A percentile compares a stretch with the other conserved stretches of the same genome.
Conservation (phyloP, 148 eudicot species). For the Amaranthus palmeri region DNA sequence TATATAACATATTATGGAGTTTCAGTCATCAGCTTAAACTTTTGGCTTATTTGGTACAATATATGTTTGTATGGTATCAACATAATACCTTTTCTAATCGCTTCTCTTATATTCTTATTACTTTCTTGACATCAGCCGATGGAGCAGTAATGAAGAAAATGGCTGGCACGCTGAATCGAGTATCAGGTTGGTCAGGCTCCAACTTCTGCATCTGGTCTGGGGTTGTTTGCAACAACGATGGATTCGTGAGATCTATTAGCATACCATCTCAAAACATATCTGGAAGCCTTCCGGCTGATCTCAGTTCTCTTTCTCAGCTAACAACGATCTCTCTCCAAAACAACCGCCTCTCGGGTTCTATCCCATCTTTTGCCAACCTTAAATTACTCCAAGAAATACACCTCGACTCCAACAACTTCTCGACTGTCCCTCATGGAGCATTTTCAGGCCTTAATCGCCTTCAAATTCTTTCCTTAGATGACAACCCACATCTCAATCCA, state of each 20-base stretch:
- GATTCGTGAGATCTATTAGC: constrained; percentile 41
- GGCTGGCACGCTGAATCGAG: constrained; percentile 21
- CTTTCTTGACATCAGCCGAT: not conserved
- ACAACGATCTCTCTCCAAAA: constrained; percentile 37
- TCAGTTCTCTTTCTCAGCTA: constrained; percentile 50
- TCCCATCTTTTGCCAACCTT: constrained; percentile 52
- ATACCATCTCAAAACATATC: constrained; percentile 34
- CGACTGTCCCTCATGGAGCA: constrained; percentile 36
- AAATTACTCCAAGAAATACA: constrained; percentile 26
- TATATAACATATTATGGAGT: too few species aligned
- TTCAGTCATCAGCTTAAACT: too few species aligned
- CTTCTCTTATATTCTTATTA: too few species aligned
- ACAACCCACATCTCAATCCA: constrained; percentile 33
- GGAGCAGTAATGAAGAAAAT: not conserved
- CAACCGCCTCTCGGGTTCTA: constrained; percentile 46
- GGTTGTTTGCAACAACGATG: constrained; percentile 35
- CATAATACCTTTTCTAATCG: too few species aligned
- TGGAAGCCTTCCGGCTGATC: constrained; percentile 45
- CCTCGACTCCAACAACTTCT: constrained; percentile 48
- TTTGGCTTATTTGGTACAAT: too few species aligned
- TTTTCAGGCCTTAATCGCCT: constrained; percentile 39
- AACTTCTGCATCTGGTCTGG: constrained; percentile 51
- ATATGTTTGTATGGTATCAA: too few species aligned
- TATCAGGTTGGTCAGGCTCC: constrained; percentile 42
- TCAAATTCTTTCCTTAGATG: constrained; percentile 33